Evolutionary conservation across 2,329 filamentous ascomycete species (phyloP).

Genomic region (Aspergillus brasiliensis): DNA sequence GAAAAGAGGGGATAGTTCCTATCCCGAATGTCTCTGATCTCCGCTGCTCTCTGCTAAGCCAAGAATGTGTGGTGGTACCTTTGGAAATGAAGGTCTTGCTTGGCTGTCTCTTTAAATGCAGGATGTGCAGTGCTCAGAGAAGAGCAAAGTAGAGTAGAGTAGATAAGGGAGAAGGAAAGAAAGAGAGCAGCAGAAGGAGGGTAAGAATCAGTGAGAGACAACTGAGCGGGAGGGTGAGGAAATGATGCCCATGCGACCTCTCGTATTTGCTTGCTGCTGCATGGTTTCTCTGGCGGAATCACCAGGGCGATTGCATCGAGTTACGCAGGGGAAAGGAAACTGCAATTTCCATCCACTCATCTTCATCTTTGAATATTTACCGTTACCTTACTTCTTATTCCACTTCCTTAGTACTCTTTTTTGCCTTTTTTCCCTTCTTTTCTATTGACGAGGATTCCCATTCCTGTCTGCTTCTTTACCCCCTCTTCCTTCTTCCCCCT

Average conservation of each 20-base stretch:
- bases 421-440: neutral
- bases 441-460: neutral
- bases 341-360: neutral
- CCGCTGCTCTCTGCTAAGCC: neutral
- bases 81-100: no score
- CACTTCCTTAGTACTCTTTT: neutral
- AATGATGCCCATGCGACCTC: slow-evolving; percentile 2
- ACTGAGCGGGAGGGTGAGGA: neutral
- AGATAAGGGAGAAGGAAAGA: no score
- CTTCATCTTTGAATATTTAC: neutral
- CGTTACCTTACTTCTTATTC: neutral
- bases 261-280: slow-evolving; percentile 4
- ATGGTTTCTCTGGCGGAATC: neutral
- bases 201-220: no score
- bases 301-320: neutral
- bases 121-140: no score
- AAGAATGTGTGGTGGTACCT: neutral
- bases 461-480: neutral
- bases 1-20: neutral
- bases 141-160: no score
- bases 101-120: no score
- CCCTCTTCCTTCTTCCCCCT: neutral
- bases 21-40: neutral
- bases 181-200: no score
- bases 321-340: slow-evolving; percentile 7